Evolutionary conservation across 2,329 filamentous ascomycete genomes (phyloP), one percentile per base, ranked within the genome.

Genomic region (Fusarium subglutinans): DNA sequence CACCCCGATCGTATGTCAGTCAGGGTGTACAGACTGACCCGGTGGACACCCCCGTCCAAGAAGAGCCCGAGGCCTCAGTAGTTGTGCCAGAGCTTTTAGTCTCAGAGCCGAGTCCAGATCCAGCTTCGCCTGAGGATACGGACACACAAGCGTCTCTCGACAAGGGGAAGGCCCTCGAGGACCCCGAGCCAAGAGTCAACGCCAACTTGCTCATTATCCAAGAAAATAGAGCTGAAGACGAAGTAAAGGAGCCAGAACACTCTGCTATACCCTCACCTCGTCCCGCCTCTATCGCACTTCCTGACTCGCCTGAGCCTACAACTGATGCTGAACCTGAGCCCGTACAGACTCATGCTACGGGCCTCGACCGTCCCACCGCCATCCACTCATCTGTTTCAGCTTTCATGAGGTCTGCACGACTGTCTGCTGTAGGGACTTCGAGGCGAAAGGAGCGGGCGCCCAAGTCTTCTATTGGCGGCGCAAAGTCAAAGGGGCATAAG

Each of bases 21-120:
- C 26, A 20, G 20, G 50, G 38, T 11, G 43, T 55, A 24, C 71
- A 73, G 61, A 63, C 70, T 11, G n/a, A 53, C n/a, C 20, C 24
- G 24, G 38, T 26, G 17, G 40, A 60, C 17, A 28, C 35, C 35
- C 20, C 37, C 30, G 24, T 15, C 24, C 45, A 28, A 13, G 40
- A 50, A 38, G 57, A 70, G 58, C 35, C n/a, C 15, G 45, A 51
- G 24, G n/a, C 15, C 24, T n/a, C 24, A 65, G 48, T 18, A 17
- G 6, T 30, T 47, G 28, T 35, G 30, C 28, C 58, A n/a, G 28
- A 61, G 14, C 18, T n/a, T 26, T 20, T 30, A 38, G 24, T 54
- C 35, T 20, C 51, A n/a, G 24, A 55, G 51, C 51, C 15, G 51
- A 41, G 11, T 41, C 20, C 51, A 41, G 24, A 41, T 28, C 51